phyloP scores from a whole-genome alignment of 2,329 filamentous ascomycete species.

The Penicillium sclerotigenum region DNA sequence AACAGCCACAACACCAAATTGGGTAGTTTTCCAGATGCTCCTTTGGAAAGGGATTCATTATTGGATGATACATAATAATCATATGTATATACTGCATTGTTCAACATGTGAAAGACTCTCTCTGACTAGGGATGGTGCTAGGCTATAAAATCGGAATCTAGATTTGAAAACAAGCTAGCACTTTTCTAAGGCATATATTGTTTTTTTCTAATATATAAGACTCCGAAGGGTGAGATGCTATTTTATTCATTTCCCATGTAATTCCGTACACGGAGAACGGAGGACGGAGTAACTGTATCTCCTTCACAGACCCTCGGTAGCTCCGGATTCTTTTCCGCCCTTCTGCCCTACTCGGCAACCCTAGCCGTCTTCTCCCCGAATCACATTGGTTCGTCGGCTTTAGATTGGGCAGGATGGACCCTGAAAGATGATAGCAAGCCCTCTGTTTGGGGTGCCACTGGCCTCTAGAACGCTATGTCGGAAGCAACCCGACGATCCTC shows the following conservation, averaged over 20 bases:
- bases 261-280: too few species aligned
- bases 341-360: constrained; percentile 6
- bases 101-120: background rate
- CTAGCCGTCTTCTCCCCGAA: constrained; percentile 14
- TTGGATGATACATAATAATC: background rate
- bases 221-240: background rate
- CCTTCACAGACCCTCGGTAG: background rate
- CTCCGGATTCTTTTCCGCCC: constrained; percentile 26
- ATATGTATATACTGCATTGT: background rate
- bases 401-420: background rate
- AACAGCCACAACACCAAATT: constrained; percentile 6
- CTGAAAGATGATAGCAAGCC: constrained; percentile 2
- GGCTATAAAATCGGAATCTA: background rate
- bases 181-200: background rate
- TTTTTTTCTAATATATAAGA: background rate
- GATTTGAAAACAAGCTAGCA: background rate
- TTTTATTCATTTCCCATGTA: background rate
- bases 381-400: background rate
- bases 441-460: background rate
- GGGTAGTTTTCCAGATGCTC: background rate
- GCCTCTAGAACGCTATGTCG: background rate
- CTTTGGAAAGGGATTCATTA: background rate
- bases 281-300: background rate
- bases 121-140: background rate
- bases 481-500: background rate